phyloP scores from a whole-genome alignment of 805 yeast species.

The Kodamaea fukazawae region DNA sequence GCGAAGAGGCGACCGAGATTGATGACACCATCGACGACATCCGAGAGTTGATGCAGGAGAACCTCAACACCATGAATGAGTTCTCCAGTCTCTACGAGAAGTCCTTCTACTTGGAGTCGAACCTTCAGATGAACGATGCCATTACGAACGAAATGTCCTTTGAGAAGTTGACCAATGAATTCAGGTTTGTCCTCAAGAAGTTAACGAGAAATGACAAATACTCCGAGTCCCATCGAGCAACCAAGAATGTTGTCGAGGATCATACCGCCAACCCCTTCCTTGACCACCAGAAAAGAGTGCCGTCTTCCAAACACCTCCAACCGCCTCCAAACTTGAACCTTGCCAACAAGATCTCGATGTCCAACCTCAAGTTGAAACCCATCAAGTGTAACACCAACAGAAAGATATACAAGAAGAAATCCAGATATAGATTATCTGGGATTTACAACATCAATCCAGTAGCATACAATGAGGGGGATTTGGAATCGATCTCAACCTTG shows the following conservation, averaged over 20 bases:
- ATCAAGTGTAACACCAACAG: constrained; percentile 30
- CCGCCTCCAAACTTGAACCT: neutral
- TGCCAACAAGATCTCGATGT: constrained; percentile 24
- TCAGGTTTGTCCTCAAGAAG: constrained; percentile 21
- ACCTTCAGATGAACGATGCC: constrained; percentile 28
- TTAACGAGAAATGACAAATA: constrained; percentile 14
- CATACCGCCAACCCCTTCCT: constrained; percentile 6
- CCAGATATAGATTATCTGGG: constrained; percentile 38
- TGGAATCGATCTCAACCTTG: neutral
- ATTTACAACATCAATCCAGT: constrained; percentile 39
- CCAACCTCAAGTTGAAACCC: constrained; percentile 39
- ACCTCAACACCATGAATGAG: constrained; percentile 22
- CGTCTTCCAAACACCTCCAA: neutral
- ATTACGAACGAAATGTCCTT: constrained; percentile 31
- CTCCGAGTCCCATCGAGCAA: neutral
- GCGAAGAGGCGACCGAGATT: constrained; percentile 20
- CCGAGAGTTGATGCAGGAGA: constrained; percentile 20
- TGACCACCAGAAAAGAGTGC: neutral
- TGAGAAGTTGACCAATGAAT: constrained; percentile 30
- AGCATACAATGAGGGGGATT: constrained; percentile 13
- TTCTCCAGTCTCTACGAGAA: constrained; percentile 32
- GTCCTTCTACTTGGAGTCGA: constrained; percentile 33
- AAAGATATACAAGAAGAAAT: constrained; percentile 38
- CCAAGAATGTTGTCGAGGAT: neutral
- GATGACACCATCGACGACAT: constrained; percentile 31